Percentiles rank a stretch among this genome's conserved stretches.
Conservation (phyloP, 768 basidiomycete species). For the Rhodotorula graminis region DNA sequence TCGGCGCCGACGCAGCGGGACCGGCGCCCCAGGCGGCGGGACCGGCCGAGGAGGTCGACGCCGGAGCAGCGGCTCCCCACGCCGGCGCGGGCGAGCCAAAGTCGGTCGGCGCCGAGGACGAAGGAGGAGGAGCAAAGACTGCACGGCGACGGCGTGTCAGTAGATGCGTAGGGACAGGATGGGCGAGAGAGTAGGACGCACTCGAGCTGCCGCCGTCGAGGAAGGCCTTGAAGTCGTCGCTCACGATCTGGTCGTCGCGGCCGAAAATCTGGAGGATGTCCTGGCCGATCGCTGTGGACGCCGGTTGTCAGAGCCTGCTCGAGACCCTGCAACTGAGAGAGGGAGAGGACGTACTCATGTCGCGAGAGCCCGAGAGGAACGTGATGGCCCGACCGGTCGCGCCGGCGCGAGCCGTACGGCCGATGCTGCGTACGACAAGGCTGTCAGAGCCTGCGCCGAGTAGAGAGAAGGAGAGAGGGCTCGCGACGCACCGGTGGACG, state of each 20-base stretch:
- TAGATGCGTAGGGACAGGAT: background rate
- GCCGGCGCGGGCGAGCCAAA: background rate
- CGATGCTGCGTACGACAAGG: conserved; percentile 52
- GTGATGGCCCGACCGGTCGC: conserved; percentile 83
- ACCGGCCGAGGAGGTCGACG: no score
- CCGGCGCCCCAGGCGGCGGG: no score
- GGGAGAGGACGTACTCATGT: background rate
- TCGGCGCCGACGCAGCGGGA: no score
- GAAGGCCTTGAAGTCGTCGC: background rate
- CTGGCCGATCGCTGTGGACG: background rate
- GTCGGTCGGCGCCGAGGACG: background rate
- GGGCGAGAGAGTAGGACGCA: background rate
- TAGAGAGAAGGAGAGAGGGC: background rate
- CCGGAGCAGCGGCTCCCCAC: no score
- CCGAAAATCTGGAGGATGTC: background rate
- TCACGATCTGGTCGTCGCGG: background rate
- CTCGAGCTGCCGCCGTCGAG: background rate
- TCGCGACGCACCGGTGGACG: conserved; percentile 64
- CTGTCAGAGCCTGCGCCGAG: no score
- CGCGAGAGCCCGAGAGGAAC: conserved; percentile 57
- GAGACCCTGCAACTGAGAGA: no score
- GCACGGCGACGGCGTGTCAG: background rate
- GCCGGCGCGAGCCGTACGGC: conserved; percentile 84
- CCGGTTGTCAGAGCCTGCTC: background rate
- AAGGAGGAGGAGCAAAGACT: background rate